Conservation (phyloP, 2,329 filamentous ascomycete genomes). For the Pyricularia pennisetigena region DNA sequence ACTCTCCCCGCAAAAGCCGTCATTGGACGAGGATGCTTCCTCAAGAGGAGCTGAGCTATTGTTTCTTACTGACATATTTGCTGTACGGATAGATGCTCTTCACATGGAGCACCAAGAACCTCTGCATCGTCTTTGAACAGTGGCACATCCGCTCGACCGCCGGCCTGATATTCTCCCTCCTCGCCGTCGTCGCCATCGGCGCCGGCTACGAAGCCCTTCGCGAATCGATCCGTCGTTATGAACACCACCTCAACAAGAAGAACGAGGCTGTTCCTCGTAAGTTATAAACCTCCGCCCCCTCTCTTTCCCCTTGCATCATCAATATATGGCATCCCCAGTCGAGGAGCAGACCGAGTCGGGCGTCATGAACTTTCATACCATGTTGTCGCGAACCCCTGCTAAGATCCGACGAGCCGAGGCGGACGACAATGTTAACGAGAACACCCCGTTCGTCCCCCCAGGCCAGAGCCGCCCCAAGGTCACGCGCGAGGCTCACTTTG, state of each 20-base stretch:
- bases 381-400: conserved; percentile 6
- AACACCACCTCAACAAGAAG: conserved; percentile 41
- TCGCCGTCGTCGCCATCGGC: conserved; percentile 71
- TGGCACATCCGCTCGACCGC: conserved; percentile 75
- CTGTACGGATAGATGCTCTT: conserved; percentile 62
- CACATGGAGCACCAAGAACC: conserved; percentile 86
- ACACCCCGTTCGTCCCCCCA: conserved; percentile 55
- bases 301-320: conserved; percentile 5
- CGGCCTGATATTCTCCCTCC: conserved; percentile 71
- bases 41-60: neutral
- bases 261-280: conserved; percentile 43
- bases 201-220: conserved; percentile 92
- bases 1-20: conserved; percentile 6
- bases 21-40: neutral
- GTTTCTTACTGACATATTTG: conserved; percentile 7
- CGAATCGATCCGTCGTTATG: conserved; percentile 66
- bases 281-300: conserved; percentile 15
- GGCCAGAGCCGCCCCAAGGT: conserved; percentile 57
- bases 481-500: conserved; percentile 60
- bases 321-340: conserved; percentile 1
- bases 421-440: conserved; percentile 46
- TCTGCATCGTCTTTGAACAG: conserved; percentile 89
- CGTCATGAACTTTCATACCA: neutral
- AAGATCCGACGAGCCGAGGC: conserved; percentile 11
- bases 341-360: neutral